These are phyloP conservation scores for Aspergillus carlsbadensis DNA, from an alignment of 495 filamentous ascomycete species.

Conservation along the genomic window DNA sequence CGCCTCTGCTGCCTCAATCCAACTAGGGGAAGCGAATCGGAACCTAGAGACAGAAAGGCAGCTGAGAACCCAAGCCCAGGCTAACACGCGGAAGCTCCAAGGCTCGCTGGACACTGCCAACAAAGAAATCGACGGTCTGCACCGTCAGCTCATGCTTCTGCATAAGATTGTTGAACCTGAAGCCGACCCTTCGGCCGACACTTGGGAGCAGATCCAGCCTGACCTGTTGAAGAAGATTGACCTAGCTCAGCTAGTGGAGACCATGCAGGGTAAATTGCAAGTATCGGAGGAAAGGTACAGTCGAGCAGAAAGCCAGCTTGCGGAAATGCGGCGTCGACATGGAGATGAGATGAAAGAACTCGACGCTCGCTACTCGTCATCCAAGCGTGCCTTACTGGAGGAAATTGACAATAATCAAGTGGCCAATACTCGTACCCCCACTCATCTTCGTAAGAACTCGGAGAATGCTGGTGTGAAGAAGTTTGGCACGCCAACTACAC, in stretches of 20 bases:
- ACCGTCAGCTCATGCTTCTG: constrained; percentile 73
- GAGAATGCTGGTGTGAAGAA: constrained; percentile 60
- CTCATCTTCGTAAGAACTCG: constrained; percentile 69
- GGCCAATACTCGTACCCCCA: constrained; percentile 72
- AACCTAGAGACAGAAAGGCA: constrained; percentile 90
- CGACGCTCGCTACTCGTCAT: constrained; percentile 66
- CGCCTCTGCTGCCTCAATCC: constrained; percentile 76
- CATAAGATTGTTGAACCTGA: constrained; percentile 87
- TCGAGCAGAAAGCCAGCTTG: constrained; percentile 80
- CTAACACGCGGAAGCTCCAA: constrained; percentile 80
- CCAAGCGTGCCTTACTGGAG: constrained; percentile 72
- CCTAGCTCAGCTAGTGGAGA: constrained; percentile 83
- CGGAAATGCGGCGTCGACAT: constrained; percentile 71
- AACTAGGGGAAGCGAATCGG: constrained; percentile 85
- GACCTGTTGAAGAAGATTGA: constrained; percentile 68
- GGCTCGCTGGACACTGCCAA: constrained; percentile 71
- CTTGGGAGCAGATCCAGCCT: constrained; percentile 62
- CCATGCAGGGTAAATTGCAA: constrained; percentile 80
- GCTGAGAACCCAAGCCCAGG: constrained; percentile 79
- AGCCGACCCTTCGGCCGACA: constrained; percentile 53
- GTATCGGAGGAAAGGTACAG: constrained; percentile 79
- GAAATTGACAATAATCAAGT: constrained; percentile 87
- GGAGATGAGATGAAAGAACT: constrained; percentile 73
- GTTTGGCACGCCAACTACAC: constrained; percentile 73
- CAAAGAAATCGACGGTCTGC: constrained; percentile 75